Evolutionary conservation across 805 yeast species (phyloP).

Genomic region (Candida ulmi): DNA sequence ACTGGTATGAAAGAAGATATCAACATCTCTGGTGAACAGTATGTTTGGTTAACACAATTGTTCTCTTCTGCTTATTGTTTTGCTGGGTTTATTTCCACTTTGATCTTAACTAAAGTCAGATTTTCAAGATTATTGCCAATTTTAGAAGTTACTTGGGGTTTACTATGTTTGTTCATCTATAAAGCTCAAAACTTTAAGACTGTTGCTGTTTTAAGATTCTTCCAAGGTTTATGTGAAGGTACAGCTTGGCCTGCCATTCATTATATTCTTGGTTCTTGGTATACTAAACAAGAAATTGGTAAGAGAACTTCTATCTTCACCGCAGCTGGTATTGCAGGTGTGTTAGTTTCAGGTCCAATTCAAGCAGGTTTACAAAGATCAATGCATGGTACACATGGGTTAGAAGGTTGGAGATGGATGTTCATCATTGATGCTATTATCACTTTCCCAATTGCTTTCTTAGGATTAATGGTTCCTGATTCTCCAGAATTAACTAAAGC

Average conservation of each 20-base stretch:
- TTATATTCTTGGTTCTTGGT: constrained; percentile 52
- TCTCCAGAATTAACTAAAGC: constrained; percentile 21
- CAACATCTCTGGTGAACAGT: constrained; percentile 40
- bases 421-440: constrained; percentile 43
- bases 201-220: constrained; percentile 48
- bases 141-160: constrained; percentile 24
- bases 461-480: constrained; percentile 46
- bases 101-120: constrained; percentile 3
- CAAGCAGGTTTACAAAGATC: constrained; percentile 35
- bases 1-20: constrained; percentile 49
- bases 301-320: constrained; percentile 52
- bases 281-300: constrained; percentile 45
- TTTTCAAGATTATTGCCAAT: constrained; percentile 5
- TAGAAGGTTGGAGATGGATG: constrained; percentile 24
- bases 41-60: constrained; percentile 20
- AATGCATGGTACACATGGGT: constrained; percentile 33
- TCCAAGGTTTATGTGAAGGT: constrained; percentile 59
- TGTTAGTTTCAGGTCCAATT: constrained; percentile 29
- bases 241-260: constrained; percentile 55
- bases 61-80: constrained; percentile 7
- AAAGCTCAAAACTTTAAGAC: constrained; percentile 5
- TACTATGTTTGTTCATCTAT: constrained; percentile 40
- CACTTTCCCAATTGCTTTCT: constrained; percentile 43
- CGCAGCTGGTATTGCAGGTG: constrained; percentile 6
- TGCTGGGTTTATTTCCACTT: constrained; percentile 4